A percentile compares a stretch with the other conserved stretches of the same genome.
These are phyloP conservation scores for Xylaria sp. DNA, from an alignment of 2,329 filamentous ascomycete species.

Conservation along the genomic window DNA sequence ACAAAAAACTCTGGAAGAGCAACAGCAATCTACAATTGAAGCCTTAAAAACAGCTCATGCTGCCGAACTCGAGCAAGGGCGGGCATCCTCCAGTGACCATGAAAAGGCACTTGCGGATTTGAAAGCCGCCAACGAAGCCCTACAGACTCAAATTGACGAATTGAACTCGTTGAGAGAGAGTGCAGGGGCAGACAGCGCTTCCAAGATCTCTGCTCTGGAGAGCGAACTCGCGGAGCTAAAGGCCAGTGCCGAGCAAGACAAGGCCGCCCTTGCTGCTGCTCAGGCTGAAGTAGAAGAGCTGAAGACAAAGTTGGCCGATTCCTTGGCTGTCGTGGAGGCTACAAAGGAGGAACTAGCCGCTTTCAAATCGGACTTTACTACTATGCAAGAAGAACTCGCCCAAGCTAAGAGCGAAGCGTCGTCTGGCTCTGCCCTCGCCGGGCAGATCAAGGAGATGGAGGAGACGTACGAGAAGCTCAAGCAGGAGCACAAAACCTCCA, in stretches of 20 bases:
- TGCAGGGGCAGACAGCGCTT: slow-evolving; percentile 57
- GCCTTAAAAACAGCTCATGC: slow-evolving; percentile 65
- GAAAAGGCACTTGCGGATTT: slow-evolving; percentile 63
- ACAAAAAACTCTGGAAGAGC: slow-evolving; percentile 59
- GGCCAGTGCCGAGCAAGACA: slow-evolving; percentile 59
- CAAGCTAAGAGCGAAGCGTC: slow-evolving; percentile 60
- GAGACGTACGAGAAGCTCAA: slow-evolving; percentile 60
- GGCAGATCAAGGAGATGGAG: slow-evolving; percentile 45
- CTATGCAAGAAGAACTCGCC: slow-evolving; percentile 58
- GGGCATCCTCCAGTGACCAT: slow-evolving; percentile 58
- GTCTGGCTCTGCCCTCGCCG: slow-evolving; percentile 44
- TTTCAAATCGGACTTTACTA: slow-evolving; percentile 61
- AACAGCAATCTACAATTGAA: slow-evolving; percentile 62
- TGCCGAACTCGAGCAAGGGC: slow-evolving; percentile 60
- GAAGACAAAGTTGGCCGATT: slow-evolving; percentile 52
- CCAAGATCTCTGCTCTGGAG: slow-evolving; percentile 63
- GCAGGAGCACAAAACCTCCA: slow-evolving; percentile 55
- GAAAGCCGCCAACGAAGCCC: slow-evolving; percentile 61
- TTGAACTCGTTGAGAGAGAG: slow-evolving; percentile 60
- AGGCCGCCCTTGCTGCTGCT: slow-evolving; percentile 59
- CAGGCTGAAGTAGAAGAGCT: slow-evolving; percentile 54
- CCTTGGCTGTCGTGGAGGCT: slow-evolving; percentile 44
- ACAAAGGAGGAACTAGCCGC: slow-evolving; percentile 59
- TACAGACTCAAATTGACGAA: slow-evolving; percentile 67
- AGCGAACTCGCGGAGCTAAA: slow-evolving; percentile 63